A percentile compares a stretch with the other conserved stretches of the same genome.
These are phyloP conservation scores for Stephanodiscus minutulus DNA, from an alignment of 108 stramenopile species.

Conservation along the genomic window DNA sequence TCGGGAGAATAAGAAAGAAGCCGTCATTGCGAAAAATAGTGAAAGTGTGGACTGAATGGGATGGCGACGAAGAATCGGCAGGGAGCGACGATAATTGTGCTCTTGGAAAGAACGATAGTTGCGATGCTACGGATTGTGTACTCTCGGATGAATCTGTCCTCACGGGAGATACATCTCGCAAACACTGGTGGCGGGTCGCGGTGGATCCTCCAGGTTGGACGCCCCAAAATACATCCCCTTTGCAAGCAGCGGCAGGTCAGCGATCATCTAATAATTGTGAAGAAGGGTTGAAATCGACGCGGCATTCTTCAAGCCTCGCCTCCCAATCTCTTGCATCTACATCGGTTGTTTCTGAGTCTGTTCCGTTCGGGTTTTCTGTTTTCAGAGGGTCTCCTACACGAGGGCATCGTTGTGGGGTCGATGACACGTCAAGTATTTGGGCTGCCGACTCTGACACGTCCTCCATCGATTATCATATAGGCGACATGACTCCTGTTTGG, in stretches of 20 bases:
- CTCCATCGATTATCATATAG: neutral
- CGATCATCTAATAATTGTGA: constrained; percentile 3
- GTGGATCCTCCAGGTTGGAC: constrained; percentile 22
- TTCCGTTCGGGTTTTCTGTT: neutral
- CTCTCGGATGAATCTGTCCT: neutral
- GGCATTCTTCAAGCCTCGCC: neutral
- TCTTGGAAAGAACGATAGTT: neutral
- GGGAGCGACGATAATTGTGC: neutral
- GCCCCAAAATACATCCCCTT: neutral
- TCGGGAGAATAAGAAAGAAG: too few species aligned
- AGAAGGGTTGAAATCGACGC: neutral
- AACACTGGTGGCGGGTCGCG: neutral
- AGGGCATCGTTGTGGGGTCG: neutral
- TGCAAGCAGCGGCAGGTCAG: neutral
- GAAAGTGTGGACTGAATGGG: too few species aligned
- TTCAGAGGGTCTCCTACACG: neutral
- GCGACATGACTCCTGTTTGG: neutral
- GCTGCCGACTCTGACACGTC: neutral
- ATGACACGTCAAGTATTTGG: neutral
- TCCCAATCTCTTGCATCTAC: neutral
- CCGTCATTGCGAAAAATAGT: neutral
- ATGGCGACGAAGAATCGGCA: too few species aligned
- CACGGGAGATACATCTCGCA: constrained; percentile 3
- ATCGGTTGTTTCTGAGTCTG: neutral
- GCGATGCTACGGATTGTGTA: constrained; percentile 1